These are phyloP conservation scores for Pythium phragmitis DNA, from an alignment of 352 stramenopile genomes.

Conservation along the genomic window DNA sequence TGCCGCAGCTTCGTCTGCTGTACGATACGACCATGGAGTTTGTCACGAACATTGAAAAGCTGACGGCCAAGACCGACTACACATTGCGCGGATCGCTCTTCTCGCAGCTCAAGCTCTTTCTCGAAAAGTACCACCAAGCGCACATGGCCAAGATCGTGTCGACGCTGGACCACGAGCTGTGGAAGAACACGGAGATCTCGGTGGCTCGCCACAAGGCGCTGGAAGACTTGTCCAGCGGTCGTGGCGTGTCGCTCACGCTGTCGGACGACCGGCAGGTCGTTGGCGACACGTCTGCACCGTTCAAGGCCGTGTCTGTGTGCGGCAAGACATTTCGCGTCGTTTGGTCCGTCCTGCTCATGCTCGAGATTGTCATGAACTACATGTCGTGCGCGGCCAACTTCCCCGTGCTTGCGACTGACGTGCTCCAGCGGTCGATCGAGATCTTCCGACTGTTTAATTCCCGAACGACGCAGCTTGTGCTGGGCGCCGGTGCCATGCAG, in stretches of 20 bases:
- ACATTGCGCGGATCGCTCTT: slow-evolving; percentile 92
- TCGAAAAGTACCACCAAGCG: slow-evolving; percentile 93
- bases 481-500: slow-evolving; percentile 96
- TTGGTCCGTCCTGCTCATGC: slow-evolving; percentile 93
- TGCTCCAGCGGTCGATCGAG: slow-evolving; percentile 93
- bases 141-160: slow-evolving; percentile 93
- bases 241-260: slow-evolving; percentile 75
- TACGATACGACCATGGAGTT: slow-evolving; percentile 95
- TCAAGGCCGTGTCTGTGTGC: slow-evolving; percentile 89
- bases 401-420: slow-evolving; percentile 92
- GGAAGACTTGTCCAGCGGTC: slow-evolving; percentile 90
- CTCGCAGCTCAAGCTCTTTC: slow-evolving; percentile 93
- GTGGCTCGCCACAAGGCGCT: slow-evolving; percentile 88
- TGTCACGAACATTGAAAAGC: slow-evolving; percentile 90
- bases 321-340: slow-evolving; percentile 94
- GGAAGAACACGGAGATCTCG: slow-evolving; percentile 93
- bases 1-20: slow-evolving; percentile 93
- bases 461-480: slow-evolving; percentile 94
- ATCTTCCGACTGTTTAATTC: slow-evolving; percentile 96
- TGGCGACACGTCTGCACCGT: slow-evolving; percentile 58
- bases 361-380: slow-evolving; percentile 96
- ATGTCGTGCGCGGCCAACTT: slow-evolving; percentile 93
- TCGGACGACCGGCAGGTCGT: slow-evolving; percentile 67
- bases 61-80: slow-evolving; percentile 90
- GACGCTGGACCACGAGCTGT: slow-evolving; percentile 94